Conservation (phyloP, 192 early-diverging fungal genomes). For the Mortierella antarctica region DNA sequence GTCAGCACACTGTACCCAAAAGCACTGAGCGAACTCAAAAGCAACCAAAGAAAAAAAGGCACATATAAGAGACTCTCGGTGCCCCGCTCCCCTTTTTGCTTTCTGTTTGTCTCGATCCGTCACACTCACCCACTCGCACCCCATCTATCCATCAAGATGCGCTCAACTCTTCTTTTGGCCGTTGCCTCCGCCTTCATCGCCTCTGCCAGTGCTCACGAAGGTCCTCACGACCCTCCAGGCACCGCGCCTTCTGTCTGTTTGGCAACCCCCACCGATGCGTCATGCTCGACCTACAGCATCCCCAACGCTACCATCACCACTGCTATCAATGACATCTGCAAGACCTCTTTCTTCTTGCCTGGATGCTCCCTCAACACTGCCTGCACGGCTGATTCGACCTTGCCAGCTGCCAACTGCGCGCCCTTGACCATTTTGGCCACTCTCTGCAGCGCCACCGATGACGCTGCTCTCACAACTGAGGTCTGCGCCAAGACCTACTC, state of each 20-base stretch:
- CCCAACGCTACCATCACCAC: constrained; percentile 27
- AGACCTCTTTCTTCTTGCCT: constrained; percentile 35
- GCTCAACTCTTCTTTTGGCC: constrained; percentile 30
- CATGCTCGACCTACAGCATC: constrained; percentile 34
- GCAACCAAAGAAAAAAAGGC: too few relatives aligned
- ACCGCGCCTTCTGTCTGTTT: constrained; percentile 35
- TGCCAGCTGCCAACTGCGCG: constrained; percentile 30
- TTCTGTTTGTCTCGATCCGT: background rate
- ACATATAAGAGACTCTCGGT: background rate
- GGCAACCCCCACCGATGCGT: constrained; percentile 33
- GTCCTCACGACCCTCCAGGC: constrained; percentile 16
- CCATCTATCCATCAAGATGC: constrained; percentile 13
- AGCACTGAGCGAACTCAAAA: too few relatives aligned
- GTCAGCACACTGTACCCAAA: too few relatives aligned
- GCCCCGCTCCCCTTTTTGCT: background rate
- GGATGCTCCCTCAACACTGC: constrained; percentile 51
- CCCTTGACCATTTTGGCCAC: constrained; percentile 41
- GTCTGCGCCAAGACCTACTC: constrained; percentile 40
- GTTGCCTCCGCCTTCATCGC: constrained; percentile 25
- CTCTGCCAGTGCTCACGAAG: constrained; percentile 38
- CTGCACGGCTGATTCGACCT: constrained; percentile 27
- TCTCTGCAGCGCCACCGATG: constrained; percentile 39
- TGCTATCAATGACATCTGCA: constrained; percentile 40
- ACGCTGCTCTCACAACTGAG: constrained; percentile 17
- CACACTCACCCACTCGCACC: background rate